A percentile compares a stretch with the other conserved stretches of the same genome.
Evolutionary conservation across 169 alveolate genomes (phyloP).

Genomic region (Perkinsus marinus): DNA sequence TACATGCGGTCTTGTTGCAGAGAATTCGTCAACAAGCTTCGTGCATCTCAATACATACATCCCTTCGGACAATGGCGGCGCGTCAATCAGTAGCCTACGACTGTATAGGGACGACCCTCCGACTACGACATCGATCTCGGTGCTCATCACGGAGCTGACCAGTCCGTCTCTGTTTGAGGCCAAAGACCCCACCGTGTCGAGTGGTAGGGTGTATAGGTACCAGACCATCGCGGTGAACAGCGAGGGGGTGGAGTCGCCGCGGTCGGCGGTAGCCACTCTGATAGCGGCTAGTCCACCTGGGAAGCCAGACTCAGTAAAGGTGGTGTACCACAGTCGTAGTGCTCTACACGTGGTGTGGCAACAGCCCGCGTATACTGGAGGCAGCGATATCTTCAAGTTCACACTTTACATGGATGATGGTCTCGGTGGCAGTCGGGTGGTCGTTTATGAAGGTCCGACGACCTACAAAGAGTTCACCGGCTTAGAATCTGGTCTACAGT

Average conservation of each 20-base stretch:
- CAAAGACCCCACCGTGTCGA: neutral
- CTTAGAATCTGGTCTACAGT: constrained; percentile 11
- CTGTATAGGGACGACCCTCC: constrained; percentile 19
- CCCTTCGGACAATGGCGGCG: constrained; percentile 17
- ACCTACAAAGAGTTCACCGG: constrained; percentile 1
- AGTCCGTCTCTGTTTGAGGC: neutral
- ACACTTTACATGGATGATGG: neutral
- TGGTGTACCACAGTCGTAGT: constrained; percentile 1
- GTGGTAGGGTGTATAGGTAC: constrained; percentile 7
- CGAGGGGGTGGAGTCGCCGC: neutral
- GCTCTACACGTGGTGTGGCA: neutral
- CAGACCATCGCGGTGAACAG: constrained; percentile 5
- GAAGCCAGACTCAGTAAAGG: constrained; percentile 3
- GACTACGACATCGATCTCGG: neutral
- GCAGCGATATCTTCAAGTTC: constrained; percentile 2
- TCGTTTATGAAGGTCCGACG: neutral
- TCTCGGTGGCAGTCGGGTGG: neutral
- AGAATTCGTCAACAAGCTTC: neutral
- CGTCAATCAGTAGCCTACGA: constrained; percentile 11
- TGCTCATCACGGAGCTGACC: neutral
- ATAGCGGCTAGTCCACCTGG: constrained; percentile 7
- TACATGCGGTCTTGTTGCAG: neutral
- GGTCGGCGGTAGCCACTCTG: neutral
- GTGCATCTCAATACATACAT: constrained; percentile 1
- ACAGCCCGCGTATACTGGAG: neutral